Conservation (phyloP, 257 asterid genomes). For the Salvia rosmarinus region DNA sequence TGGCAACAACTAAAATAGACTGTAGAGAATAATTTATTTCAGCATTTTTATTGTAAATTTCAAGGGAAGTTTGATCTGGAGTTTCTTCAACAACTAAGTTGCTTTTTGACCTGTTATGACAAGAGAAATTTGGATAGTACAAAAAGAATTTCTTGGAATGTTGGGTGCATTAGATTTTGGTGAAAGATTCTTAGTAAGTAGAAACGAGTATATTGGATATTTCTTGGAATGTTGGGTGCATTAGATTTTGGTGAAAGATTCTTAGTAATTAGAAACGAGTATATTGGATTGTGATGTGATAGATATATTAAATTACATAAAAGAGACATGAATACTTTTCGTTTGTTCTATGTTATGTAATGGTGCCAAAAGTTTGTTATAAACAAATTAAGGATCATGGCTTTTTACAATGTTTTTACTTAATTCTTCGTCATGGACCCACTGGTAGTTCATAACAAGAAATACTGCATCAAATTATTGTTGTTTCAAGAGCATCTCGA, state of each 20-base stretch:
- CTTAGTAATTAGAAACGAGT: background rate
- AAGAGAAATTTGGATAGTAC: background rate
- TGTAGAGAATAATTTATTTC: background rate
- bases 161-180: background rate
- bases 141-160: background rate
- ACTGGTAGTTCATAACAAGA: background rate
- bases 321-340: background rate
- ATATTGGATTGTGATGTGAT: background rate
- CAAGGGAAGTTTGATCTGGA: background rate
- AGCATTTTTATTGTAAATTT: too few species aligned
- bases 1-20: background rate
- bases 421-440: constrained; percentile 24
- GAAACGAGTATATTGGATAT: background rate
- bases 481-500: background rate
- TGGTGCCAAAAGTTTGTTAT: background rate
- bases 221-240: background rate
- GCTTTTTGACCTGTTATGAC: background rate
- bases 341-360: background rate
- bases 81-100: background rate
- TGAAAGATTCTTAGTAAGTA: background rate
- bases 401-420: background rate
- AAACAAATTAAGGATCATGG: background rate
- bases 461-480: background rate
- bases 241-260: too few species aligned
- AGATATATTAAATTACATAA: background rate